phyloP scores from a whole-genome alignment of 257 asterid genomes.

The Solanum phureja region DNA sequence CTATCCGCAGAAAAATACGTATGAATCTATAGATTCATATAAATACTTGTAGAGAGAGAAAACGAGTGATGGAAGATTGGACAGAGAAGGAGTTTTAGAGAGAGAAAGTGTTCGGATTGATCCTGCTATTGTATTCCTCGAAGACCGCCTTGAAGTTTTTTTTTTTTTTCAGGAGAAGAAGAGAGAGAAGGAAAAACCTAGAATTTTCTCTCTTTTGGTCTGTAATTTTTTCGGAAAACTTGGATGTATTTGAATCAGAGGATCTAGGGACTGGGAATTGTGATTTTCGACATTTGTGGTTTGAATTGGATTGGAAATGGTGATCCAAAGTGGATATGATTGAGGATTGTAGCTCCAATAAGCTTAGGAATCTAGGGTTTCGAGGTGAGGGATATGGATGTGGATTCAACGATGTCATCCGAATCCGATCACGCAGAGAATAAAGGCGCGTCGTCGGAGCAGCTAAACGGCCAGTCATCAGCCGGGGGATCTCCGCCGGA shows the following conservation, averaged over 20 bases:
- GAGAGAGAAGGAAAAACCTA: not conserved
- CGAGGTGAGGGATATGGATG: conserved; percentile 47
- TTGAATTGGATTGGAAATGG: conserved; percentile 18
- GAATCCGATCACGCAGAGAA: conserved; percentile 64
- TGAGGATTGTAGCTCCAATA: conserved; percentile 51
- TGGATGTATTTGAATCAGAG: not conserved
- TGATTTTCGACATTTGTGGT: conserved; percentile 3
- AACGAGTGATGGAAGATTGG: not conserved
- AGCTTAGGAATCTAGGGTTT: conserved; percentile 44
- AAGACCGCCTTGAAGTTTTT: conserved; percentile 19
- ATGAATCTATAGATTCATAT: not conserved
- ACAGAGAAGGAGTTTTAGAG: conserved; percentile 7
- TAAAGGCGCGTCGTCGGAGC: conserved; percentile 29
- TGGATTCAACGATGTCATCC: conserved; percentile 67
- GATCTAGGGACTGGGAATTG: not conserved
- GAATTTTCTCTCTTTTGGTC: not conserved
- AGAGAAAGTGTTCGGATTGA: conserved; percentile 14
- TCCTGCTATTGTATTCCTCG: conserved; percentile 7
- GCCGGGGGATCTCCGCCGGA: conserved; percentile 30
- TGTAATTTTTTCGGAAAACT: not conserved
- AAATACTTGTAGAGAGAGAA: not conserved
- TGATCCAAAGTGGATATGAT: conserved; percentile 36
- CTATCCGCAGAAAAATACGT: not conserved
- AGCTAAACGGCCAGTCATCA: conserved; percentile 28
- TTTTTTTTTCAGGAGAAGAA: not conserved